These are phyloP conservation scores for Fusarium robinianum DNA, from an alignment of 2,329 filamentous ascomycete genomes.

Conservation along the genomic window DNA sequence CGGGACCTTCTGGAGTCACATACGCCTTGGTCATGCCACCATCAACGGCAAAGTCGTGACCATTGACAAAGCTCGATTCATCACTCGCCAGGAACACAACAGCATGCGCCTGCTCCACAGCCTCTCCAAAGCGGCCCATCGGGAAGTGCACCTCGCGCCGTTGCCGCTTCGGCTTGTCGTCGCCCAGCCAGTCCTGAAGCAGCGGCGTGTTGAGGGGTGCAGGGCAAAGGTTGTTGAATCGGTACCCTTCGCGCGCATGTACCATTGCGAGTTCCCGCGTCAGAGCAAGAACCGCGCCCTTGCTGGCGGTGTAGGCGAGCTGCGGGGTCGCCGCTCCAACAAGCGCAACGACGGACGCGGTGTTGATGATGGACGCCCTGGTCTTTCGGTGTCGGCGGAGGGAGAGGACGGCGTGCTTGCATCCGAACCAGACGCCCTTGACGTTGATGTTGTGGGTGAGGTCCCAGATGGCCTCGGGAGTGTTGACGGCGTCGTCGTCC, in stretches of 20 bases:
- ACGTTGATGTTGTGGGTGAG: conserved; percentile 93
- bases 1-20: conserved; percentile 67
- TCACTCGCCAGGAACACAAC: conserved; percentile 87
- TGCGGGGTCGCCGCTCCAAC: conserved; percentile 88
- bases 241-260: conserved; percentile 83
- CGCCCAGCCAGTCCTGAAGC: conserved; percentile 90
- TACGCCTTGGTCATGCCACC: conserved; percentile 96
- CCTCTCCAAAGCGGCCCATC: conserved; percentile 84
- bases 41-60: conserved; percentile 91
- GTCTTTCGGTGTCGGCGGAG: conserved; percentile 81
- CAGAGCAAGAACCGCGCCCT: conserved; percentile 88
- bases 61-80: conserved; percentile 88
- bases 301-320: conserved; percentile 90
- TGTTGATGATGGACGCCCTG: conserved; percentile 86
- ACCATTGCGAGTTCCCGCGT: conserved; percentile 91
- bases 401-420: conserved; percentile 86
- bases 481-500: conserved; percentile 79
- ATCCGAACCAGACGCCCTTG: conserved; percentile 97
- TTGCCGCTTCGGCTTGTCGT: conserved; percentile 78
- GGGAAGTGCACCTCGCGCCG: conserved; percentile 91
- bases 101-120: conserved; percentile 89
- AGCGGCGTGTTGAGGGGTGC: conserved; percentile 91
- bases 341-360: conserved; percentile 84
- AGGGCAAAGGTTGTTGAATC: conserved; percentile 90
- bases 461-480: conserved; percentile 91